Evolutionary conservation across 2,329 filamentous ascomycete genomes (phyloP).

Genomic region (Xylaria hypoxylon): DNA sequence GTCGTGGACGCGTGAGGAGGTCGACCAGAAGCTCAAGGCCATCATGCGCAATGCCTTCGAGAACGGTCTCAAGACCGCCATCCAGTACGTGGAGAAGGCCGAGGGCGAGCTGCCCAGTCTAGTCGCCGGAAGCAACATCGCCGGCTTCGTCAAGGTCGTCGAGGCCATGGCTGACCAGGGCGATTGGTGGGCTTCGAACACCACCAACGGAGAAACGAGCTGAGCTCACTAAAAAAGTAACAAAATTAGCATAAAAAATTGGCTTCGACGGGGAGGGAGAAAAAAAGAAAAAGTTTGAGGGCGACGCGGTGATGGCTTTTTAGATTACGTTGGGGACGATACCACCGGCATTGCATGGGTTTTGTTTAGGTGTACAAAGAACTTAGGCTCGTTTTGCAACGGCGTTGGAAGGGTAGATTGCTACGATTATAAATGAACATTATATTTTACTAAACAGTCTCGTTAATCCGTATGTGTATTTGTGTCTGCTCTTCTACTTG

Average conservation of each 20-base stretch:
- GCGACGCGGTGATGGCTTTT: no score
- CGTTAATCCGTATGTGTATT: no score
- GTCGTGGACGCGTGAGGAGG: slow-evolving; percentile 88
- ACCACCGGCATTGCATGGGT: not conserved
- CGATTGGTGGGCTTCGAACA: slow-evolving; percentile 79
- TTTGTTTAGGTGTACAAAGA: slow-evolving; percentile 18
- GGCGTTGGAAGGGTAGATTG: slow-evolving; percentile 15
- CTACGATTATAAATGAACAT: slow-evolving; percentile 19
- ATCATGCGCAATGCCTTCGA: slow-evolving; percentile 97
- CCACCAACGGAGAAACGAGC: not conserved
- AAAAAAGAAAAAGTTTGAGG: no score
- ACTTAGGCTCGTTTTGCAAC: not conserved
- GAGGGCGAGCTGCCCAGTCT: slow-evolving; percentile 86
- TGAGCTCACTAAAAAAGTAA: no score
- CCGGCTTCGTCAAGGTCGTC: slow-evolving; percentile 96
- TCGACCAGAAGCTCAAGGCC: slow-evolving; percentile 87
- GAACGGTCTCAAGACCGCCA: slow-evolving; percentile 87
- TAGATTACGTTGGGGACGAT: no score
- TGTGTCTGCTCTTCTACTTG: no score
- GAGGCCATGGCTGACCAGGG: slow-evolving; percentile 96
- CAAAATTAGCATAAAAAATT: no score
- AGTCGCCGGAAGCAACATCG: slow-evolving; percentile 96
- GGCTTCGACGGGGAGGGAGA: no score
- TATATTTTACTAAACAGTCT: not conserved
- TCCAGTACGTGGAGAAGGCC: slow-evolving; percentile 79